A percentile compares a stretch with the other conserved stretches of the same genome.
phyloP scores from a whole-genome alignment of 176 grass and related monocot species.

The Cymbopogon citratus region DNA sequence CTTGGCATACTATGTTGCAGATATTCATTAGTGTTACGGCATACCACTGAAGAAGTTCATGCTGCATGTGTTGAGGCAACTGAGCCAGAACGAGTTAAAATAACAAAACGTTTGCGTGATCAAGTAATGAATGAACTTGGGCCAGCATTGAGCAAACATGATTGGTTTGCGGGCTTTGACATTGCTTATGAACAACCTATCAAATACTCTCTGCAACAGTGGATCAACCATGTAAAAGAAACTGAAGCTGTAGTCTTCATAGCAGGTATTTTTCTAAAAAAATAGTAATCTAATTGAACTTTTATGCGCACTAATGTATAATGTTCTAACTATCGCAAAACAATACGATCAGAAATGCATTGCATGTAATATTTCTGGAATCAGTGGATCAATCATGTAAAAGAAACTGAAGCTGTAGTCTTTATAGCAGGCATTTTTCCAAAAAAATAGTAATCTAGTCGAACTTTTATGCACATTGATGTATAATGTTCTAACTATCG shows the following conservation, averaged over 20 bases:
- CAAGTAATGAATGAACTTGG: slow-evolving; percentile 67
- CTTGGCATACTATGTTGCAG: slow-evolving; percentile 37
- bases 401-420: slow-evolving; percentile 60
- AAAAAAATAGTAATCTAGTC: background rate
- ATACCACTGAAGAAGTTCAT: slow-evolving; percentile 88
- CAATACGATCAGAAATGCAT: background rate
- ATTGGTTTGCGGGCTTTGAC: slow-evolving; percentile 87
- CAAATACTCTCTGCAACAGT: slow-evolving; percentile 66
- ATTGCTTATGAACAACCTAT: slow-evolving; percentile 61
- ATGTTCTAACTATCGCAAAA: background rate
- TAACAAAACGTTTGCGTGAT: slow-evolving; percentile 66
- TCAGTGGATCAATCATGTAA: slow-evolving; percentile 73
- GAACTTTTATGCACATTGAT: background rate
- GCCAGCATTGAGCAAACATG: slow-evolving; percentile 51
- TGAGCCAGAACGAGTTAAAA: slow-evolving; percentile 57
- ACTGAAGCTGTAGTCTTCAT: slow-evolving; percentile 68
- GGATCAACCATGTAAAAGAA: slow-evolving; percentile 77
- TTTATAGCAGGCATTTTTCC: slow-evolving; percentile 75
- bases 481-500: background rate
- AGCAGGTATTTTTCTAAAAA: slow-evolving; percentile 51
- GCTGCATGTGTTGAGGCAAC: slow-evolving; percentile 75
- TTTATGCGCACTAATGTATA: background rate
- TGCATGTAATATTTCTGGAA: background rate
- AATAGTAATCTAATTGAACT: background rate
- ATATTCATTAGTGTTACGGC: slow-evolving; percentile 82